Conservation (phyloP, 306 rosid species). For the Cicer bijugum region DNA sequence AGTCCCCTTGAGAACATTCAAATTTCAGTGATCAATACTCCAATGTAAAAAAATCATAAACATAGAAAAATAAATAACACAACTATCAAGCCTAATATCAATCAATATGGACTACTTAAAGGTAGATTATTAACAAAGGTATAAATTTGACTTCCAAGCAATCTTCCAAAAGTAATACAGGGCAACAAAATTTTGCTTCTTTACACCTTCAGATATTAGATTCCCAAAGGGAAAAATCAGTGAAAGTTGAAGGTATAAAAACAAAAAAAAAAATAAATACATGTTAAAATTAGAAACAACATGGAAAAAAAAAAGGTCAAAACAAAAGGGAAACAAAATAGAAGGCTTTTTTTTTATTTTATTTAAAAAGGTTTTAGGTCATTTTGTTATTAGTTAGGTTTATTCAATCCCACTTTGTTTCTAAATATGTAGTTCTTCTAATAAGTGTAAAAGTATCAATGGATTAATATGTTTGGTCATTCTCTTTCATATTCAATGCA, state of each 20-base stretch:
- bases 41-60: slow-evolving; percentile 32
- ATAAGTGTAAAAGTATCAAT: too few relatives aligned
- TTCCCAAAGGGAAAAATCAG: neutral
- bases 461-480: too few relatives aligned
- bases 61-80: slow-evolving; percentile 9
- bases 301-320: too few relatives aligned
- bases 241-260: neutral
- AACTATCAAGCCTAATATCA: neutral
- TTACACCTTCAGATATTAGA: slow-evolving; percentile 13
- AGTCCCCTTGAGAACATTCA: slow-evolving; percentile 6
- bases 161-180: slow-evolving; percentile 15
- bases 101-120: neutral
- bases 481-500: too few relatives aligned
- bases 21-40: slow-evolving; percentile 19
- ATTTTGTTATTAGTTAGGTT: too few relatives aligned
- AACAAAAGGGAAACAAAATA: too few relatives aligned
- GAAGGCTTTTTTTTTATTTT: too few relatives aligned
- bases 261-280: neutral
- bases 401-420: too few relatives aligned
- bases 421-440: too few relatives aligned
- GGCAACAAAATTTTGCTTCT: slow-evolving; percentile 13
- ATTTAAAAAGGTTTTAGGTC: too few relatives aligned
- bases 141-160: slow-evolving; percentile 16
- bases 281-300: neutral
- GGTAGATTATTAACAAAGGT: slow-evolving; percentile 19